phyloP scores from a whole-genome alignment of 1,284 basidiomycete genomes.

The Neonothopanus nambi region DNA sequence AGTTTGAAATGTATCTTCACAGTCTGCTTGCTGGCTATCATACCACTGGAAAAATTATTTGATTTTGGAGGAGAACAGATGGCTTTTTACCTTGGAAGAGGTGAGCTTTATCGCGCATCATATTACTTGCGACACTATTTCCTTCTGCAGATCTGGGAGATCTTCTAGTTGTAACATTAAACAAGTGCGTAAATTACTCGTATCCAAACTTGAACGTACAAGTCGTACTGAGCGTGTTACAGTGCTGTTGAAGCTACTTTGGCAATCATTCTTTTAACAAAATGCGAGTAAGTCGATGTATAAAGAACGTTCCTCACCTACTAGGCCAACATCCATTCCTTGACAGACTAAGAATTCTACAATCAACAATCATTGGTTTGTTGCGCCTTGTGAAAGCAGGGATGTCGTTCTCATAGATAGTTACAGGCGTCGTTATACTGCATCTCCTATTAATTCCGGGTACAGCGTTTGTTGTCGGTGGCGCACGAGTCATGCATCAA shows the following conservation, averaged over 20 bases:
- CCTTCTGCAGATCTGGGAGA: conserved; percentile 52
- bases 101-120: neutral
- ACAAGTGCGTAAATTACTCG: conserved; percentile 45
- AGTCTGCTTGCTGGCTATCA: conserved; percentile 58
- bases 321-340: neutral
- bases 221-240: conserved; percentile 1
- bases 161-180: conserved; percentile 56
- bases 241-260: conserved; percentile 64
- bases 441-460: conserved; percentile 55
- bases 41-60: conserved; percentile 56
- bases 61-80: conserved; percentile 67
- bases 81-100: conserved; percentile 39
- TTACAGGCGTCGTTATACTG: conserved; percentile 48
- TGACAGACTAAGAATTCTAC: conserved; percentile 40
- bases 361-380: conserved; percentile 49
- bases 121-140: conserved; percentile 28
- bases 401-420: neutral
- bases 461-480: conserved; percentile 48
- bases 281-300: conserved; percentile 58
- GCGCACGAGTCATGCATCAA: conserved; percentile 45
- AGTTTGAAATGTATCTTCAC: conserved; percentile 15
- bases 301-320: neutral
- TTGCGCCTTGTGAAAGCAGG: neutral
- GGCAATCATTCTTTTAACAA: conserved; percentile 60
- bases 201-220: neutral